phyloP scores from a whole-genome alignment of 2,329 filamentous ascomycete species.

The Fusarium nygamai region DNA sequence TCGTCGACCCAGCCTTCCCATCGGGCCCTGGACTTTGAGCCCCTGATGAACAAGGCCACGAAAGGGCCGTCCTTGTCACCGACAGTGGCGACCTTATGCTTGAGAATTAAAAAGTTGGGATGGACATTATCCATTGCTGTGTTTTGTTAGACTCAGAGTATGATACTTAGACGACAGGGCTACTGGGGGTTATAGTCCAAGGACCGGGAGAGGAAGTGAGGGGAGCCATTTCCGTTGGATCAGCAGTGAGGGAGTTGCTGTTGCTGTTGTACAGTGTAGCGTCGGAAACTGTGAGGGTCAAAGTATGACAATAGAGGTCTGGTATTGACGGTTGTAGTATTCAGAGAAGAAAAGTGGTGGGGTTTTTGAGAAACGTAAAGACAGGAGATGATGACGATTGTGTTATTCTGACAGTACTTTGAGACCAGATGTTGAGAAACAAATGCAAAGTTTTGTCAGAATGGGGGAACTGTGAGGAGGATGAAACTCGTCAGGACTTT shows the following conservation, averaged over 20 bases:
- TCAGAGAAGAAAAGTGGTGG: neutral
- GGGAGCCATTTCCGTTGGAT: neutral
- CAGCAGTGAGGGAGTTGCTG: neutral
- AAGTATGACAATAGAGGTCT: neutral
- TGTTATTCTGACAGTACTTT: neutral
- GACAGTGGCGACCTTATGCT: neutral
- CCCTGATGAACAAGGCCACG: neutral
- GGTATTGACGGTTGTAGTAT: neutral
- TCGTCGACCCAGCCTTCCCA: neutral
- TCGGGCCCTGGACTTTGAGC: neutral
- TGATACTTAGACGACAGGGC: rapidly evolving
- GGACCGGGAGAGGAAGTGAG: neutral
- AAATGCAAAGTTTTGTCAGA: neutral
- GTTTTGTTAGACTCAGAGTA: neutral
- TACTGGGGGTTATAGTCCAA: neutral
- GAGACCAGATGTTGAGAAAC: neutral
- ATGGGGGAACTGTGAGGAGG: neutral
- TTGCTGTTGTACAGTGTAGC: neutral
- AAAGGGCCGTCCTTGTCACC: neutral
- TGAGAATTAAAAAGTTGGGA: neutral
- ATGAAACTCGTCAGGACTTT: neutral
- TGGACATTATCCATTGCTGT: neutral
- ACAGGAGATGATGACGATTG: neutral
- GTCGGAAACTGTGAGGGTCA: neutral
- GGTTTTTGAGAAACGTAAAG: neutral